Evolutionary conservation across 2,329 filamentous ascomycete genomes (phyloP), one percentile per base, ranked within the genome.

Genomic region (Colletotrichum liriopes): DNA sequence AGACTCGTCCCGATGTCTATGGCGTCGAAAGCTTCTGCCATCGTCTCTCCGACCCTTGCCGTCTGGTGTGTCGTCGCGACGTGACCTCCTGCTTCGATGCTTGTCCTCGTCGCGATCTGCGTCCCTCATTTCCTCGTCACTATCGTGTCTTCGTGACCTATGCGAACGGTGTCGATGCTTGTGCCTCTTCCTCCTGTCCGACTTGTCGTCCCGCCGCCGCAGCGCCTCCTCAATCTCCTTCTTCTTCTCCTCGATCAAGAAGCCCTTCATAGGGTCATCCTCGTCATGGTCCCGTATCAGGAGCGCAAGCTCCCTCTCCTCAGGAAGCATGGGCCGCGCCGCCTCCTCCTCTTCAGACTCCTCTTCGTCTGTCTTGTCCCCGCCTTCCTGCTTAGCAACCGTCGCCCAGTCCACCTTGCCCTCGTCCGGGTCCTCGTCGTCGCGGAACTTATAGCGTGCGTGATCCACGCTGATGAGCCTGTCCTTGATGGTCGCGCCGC

Each of bases 241-340:
- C 82, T 93, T 95, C 88, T 98, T 98, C 83, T 97, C 93, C 74
- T 96, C 90, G 63, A 98, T 91, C 74, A 98, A 80, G 77, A 94
- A 98, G 47, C 90, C 91, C 83, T 98, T 98, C 96, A 99, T 99
- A 0, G 96, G 96, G 81, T 99, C 96, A 73, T 98, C 96, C 32
- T 98, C 95, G 75, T 98, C 96, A 75, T 97, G 93, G 20, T 96
- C 92, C 65, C 89, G 85, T 64, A 97, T 90, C 67, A 98, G 81
- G 55, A 91, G 88, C 62, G 90, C 90, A 61, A 98, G 83, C 80
- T 98, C 95, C 67, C 86, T 85, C 83, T 98, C 95, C 79, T 98
- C 95, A 73, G 91, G 93, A 14, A 98, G 82, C 84, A 93, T 82
- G 1, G 92, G 92, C 70, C 93, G 84, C 64, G 82, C 77, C 58